phyloP scores from a whole-genome alignment of 345 rosid genomes.

The Citrus trifoliata region DNA sequence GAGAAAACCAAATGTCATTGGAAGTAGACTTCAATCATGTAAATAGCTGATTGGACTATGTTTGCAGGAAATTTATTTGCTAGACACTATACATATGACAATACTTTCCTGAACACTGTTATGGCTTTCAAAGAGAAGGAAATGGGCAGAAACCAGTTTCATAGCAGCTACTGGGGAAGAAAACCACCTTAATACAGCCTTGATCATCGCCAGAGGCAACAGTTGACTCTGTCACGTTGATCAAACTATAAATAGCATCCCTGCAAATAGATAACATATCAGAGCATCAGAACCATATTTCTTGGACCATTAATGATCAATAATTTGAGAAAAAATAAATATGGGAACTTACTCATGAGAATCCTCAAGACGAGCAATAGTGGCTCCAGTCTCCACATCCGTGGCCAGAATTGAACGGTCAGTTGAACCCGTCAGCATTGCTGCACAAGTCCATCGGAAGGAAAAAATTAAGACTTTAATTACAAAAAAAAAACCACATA shows the following conservation, averaged over 20 bases:
- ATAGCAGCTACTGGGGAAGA: background rate
- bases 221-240: conserved; percentile 69
- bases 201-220: conserved; percentile 91
- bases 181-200: conserved; percentile 80
- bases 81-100: background rate
- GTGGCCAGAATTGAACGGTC: conserved; percentile 80
- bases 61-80: background rate
- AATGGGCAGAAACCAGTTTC: background rate
- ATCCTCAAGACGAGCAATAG: conserved; percentile 68
- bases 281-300: background rate
- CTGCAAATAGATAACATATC: conserved; percentile 26
- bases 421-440: conserved; percentile 67
- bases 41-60: background rate
- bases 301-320: background rate
- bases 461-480: background rate
- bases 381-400: conserved; percentile 80
- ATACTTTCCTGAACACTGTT: background rate
- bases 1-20: background rate
- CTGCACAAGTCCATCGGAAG: conserved; percentile 26
- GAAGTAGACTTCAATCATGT: background rate
- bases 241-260: conserved; percentile 73
- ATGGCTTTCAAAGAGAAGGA: background rate
- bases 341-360: conserved; percentile 64
- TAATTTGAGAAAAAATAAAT: background rate
- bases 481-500: background rate